phyloP scores from a whole-genome alignment of 2,329 filamentous ascomycete genomes.

The Alternaria rosae region DNA sequence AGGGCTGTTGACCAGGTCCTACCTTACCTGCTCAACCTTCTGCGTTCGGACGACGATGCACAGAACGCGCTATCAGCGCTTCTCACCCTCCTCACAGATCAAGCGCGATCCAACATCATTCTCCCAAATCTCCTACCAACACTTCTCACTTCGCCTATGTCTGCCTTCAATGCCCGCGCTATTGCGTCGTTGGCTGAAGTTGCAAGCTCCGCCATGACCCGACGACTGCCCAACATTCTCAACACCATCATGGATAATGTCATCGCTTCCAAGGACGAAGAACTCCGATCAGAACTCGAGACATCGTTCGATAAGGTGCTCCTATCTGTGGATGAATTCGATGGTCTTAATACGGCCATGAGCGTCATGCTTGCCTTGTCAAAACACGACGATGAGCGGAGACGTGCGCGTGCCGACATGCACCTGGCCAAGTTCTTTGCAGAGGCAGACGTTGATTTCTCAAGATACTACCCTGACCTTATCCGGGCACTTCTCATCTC shows the following conservation, averaged over 20 bases:
- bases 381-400: slow-evolving; percentile 91
- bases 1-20: slow-evolving; percentile 93
- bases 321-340: slow-evolving; percentile 91
- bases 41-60: slow-evolving; percentile 84
- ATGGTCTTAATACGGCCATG: slow-evolving; percentile 95
- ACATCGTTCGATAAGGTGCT: slow-evolving; percentile 87
- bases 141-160: slow-evolving; percentile 86
- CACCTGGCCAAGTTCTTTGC: slow-evolving; percentile 90
- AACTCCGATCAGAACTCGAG: slow-evolving; percentile 75
- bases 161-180: slow-evolving; percentile 92
- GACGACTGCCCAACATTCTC: slow-evolving; percentile 86
- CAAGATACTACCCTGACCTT: slow-evolving; percentile 93
- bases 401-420: slow-evolving; percentile 76
- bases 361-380: slow-evolving; percentile 86
- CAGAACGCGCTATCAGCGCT: slow-evolving; percentile 92
- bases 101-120: slow-evolving; percentile 93
- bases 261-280: slow-evolving; percentile 77
- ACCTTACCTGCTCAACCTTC: slow-evolving; percentile 87
- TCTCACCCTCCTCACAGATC: slow-evolving; percentile 91
- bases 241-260: slow-evolving; percentile 95
- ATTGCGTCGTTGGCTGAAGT: slow-evolving; percentile 93
- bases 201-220: slow-evolving; percentile 87
- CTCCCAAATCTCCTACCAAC: slow-evolving; percentile 95
- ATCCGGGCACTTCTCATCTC: slow-evolving; percentile 89
- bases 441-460: slow-evolving; percentile 83